A percentile compares a stretch with the other conserved stretches of the same genome.
phyloP scores from a whole-genome alignment of 2,329 filamentous ascomycete genomes.

The Lachnellula hyalina region DNA sequence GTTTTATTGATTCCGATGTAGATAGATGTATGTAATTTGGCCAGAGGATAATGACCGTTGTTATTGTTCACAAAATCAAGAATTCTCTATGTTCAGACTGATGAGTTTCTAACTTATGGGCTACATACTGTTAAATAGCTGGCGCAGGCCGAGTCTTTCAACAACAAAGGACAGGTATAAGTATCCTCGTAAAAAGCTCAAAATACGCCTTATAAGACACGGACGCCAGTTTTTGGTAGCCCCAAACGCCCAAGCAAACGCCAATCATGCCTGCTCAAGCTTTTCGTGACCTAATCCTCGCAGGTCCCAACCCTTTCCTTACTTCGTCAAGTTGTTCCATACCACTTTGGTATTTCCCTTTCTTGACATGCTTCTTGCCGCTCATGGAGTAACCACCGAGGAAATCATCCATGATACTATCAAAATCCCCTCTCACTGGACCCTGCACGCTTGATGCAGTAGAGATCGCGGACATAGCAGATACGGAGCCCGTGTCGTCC shows the following conservation, averaged over 20 bases:
- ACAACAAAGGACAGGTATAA: too few species aligned
- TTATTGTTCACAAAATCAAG: too few species aligned
- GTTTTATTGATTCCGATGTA: too few species aligned
- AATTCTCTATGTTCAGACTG: too few species aligned
- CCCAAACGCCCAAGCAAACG: constrained; percentile 6
- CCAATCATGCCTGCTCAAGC: constrained; percentile 9
- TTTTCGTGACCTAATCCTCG: constrained; percentile 46
- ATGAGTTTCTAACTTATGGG: too few species aligned
- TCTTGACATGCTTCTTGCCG: constrained; percentile 72
- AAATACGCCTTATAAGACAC: neutral
- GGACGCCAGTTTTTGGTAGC: neutral
- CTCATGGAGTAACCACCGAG: constrained; percentile 66
- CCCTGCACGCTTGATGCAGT: constrained; percentile 63
- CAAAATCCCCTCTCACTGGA: constrained; percentile 71
- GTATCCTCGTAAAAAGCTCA: neutral
- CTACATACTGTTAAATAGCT: too few species aligned
- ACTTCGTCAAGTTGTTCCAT: constrained; percentile 90
- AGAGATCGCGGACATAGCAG: constrained; percentile 51
- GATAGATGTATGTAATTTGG: too few species aligned
- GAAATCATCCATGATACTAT: constrained; percentile 90
- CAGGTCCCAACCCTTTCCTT: constrained; percentile 70
- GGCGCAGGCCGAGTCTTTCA: too few species aligned
- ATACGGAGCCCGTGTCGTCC: constrained; percentile 56
- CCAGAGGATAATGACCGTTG: too few species aligned
- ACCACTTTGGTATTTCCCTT: constrained; percentile 73